A percentile compares a stretch with the other conserved stretches of the same genome.
Conservation (phyloP, 768 basidiomycete species). For the Xerocomellus intermedius region DNA sequence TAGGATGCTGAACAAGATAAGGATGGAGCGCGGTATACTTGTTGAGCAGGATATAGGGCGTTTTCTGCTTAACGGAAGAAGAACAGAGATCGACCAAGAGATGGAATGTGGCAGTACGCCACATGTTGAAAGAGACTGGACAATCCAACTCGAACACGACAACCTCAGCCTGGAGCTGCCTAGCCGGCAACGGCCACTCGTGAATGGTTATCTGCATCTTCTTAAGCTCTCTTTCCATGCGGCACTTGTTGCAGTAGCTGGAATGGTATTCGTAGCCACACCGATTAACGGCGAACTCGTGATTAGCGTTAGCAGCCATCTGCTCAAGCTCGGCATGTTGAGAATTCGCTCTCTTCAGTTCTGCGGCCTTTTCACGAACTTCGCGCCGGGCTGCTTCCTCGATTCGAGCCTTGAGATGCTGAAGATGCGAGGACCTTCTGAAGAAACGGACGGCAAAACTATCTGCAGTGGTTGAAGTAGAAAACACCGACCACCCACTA, state of each 20-base stretch:
- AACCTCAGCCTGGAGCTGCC: conserved; percentile 19
- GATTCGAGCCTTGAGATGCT: conserved; percentile 29
- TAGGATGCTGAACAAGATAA: conserved; percentile 14
- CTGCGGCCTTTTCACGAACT: conserved; percentile 23
- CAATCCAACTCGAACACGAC: conserved; percentile 43
- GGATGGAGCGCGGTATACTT: conserved; percentile 7
- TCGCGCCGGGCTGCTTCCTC: conserved; percentile 23
- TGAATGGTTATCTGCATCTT: conserved; percentile 34
- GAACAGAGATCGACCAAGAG: conserved; percentile 38
- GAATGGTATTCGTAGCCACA: background rate
- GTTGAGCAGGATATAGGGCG: conserved; percentile 15
- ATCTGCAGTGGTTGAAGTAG: conserved; percentile 3
- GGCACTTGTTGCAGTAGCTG: conserved; percentile 32
- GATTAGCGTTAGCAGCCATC: conserved; percentile 4
- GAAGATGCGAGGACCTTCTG: conserved; percentile 18
- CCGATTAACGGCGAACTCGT: background rate
- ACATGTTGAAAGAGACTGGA: conserved; percentile 40
- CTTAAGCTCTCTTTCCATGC: conserved; percentile 13
- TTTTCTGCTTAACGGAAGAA: background rate
- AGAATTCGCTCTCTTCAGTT: conserved; percentile 28
- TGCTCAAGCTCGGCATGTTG: conserved; percentile 17
- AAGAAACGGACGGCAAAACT: conserved; percentile 40
- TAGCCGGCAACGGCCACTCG: conserved; percentile 48
- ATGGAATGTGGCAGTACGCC: conserved; percentile 41
- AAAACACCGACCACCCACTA: conserved; percentile 35